Conservation (phyloP, 148 eudicot species). For the Silene uniflora region DNA sequence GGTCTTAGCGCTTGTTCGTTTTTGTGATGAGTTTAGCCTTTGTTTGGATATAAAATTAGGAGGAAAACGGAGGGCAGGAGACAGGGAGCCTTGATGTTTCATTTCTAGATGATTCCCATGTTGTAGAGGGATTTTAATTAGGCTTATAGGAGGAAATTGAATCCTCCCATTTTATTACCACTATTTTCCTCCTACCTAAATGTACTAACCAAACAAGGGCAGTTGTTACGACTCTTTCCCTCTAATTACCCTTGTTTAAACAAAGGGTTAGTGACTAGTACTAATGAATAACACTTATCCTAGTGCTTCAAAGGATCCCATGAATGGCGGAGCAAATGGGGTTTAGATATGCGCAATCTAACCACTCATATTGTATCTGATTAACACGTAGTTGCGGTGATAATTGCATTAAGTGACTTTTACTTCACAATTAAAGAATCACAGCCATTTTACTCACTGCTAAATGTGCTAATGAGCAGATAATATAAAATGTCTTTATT, state of each 20-base stretch:
- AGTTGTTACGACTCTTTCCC: background rate
- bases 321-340: background rate
- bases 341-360: background rate
- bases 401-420: background rate
- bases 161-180: background rate
- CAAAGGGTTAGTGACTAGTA: background rate
- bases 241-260: background rate
- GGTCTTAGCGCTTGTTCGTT: too few relatives aligned
- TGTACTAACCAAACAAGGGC: background rate
- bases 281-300: background rate
- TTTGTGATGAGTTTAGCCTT: too few relatives aligned
- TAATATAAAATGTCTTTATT: background rate
- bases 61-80: too few relatives aligned
- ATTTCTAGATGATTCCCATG: background rate
- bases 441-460: too few relatives aligned
- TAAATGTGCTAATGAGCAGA: too few relatives aligned
- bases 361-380: background rate
- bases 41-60: too few relatives aligned
- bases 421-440: too few relatives aligned
- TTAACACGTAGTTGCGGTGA: background rate
- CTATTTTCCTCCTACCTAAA: background rate
- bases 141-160: background rate
- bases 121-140: background rate
- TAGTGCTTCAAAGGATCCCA: background rate
- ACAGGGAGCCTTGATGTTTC: too few relatives aligned